A percentile compares a stretch with the other conserved stretches of the same genome.
Conservation (phyloP, 192 early-diverging fungal genomes). For the Phycomyces nitens region DNA sequence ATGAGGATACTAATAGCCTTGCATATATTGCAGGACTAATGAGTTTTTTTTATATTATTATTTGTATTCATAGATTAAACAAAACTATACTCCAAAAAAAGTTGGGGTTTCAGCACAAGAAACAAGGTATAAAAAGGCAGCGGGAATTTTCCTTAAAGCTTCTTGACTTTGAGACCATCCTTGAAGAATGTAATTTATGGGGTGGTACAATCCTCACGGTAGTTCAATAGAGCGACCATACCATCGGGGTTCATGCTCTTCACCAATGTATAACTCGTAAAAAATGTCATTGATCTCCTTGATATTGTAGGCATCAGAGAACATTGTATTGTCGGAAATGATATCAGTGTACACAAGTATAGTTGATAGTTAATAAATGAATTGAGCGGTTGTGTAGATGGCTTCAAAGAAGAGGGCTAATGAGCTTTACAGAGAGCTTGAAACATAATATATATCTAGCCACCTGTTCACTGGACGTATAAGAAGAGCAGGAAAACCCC, state of each 20-base stretch:
- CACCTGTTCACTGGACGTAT: too few species aligned
- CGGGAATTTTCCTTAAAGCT: conserved; percentile 60
- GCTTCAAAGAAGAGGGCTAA: neutral
- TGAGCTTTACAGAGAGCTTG: too few species aligned
- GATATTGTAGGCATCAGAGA: conserved; percentile 84
- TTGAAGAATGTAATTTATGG: conserved; percentile 91
- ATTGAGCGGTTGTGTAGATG: conserved; percentile 13
- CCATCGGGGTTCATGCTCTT: conserved; percentile 86
- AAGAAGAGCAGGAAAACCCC: too few species aligned
- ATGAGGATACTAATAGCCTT: too few species aligned
- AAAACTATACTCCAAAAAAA: too few species aligned
- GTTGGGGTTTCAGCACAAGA: too few species aligned
- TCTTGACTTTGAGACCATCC: conserved; percentile 75
- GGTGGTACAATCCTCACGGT: conserved; percentile 90
- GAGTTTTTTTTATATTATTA: too few species aligned
- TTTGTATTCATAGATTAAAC: too few species aligned
- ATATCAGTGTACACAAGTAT: conserved; percentile 73
- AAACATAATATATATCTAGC: too few species aligned
- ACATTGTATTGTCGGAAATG: conserved; percentile 74
- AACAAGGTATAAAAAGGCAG: too few species aligned
- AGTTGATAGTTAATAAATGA: conserved; percentile 28
- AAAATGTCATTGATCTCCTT: conserved; percentile 58
- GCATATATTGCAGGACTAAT: too few species aligned
- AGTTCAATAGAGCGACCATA: conserved; percentile 84
- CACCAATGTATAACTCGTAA: conserved; percentile 84